These are phyloP conservation scores for Phytomonas francai DNA, from an alignment of 208 protist species.

Conservation along the genomic window DNA sequence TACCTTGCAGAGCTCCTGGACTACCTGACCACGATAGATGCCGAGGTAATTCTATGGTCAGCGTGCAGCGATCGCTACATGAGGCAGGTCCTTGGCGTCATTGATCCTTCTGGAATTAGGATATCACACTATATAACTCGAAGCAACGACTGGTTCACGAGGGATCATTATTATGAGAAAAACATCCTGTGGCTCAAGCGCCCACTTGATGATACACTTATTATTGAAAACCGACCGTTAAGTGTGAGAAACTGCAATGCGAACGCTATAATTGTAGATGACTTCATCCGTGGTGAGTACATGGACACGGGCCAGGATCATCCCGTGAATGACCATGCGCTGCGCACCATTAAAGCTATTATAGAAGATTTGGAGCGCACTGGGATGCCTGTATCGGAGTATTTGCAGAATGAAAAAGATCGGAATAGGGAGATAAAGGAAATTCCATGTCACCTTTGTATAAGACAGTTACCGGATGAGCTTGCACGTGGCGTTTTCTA, in stretches of 20 bases:
- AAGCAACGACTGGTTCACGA: slow-evolving; percentile 59
- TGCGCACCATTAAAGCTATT: slow-evolving; percentile 60
- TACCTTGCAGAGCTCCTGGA: slow-evolving; percentile 83
- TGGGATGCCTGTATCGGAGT: slow-evolving; percentile 57
- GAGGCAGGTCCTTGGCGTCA: slow-evolving; percentile 71
- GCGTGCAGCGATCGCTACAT: slow-evolving; percentile 85
- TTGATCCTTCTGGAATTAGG: slow-evolving; percentile 72
- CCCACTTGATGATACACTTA: slow-evolving; percentile 63
- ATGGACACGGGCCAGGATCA: slow-evolving; percentile 83
- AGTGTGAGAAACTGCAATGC: slow-evolving; percentile 82
- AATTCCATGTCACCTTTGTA: slow-evolving; percentile 79
- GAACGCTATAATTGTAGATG: slow-evolving; percentile 82
- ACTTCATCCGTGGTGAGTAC: slow-evolving; percentile 88
- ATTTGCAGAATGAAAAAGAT: slow-evolving; percentile 48
- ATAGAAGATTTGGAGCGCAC: slow-evolving; percentile 63
- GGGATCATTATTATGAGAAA: slow-evolving; percentile 87
- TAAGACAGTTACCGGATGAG: slow-evolving; percentile 82
- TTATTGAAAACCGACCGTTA: slow-evolving; percentile 79
- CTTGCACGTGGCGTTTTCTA: slow-evolving; percentile 82
- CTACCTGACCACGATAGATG: slow-evolving; percentile 78
- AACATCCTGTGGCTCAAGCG: slow-evolving; percentile 83
- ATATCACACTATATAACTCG: slow-evolving; percentile 76
- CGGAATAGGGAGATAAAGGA: slow-evolving; percentile 63
- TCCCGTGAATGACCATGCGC: slow-evolving; percentile 68
- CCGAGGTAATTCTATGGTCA: slow-evolving; percentile 86